Evolutionary conservation across 2,329 filamentous ascomycete genomes (phyloP), one percentile per base, ranked within the genome.

Genomic region (Fusarium illudens): DNA sequence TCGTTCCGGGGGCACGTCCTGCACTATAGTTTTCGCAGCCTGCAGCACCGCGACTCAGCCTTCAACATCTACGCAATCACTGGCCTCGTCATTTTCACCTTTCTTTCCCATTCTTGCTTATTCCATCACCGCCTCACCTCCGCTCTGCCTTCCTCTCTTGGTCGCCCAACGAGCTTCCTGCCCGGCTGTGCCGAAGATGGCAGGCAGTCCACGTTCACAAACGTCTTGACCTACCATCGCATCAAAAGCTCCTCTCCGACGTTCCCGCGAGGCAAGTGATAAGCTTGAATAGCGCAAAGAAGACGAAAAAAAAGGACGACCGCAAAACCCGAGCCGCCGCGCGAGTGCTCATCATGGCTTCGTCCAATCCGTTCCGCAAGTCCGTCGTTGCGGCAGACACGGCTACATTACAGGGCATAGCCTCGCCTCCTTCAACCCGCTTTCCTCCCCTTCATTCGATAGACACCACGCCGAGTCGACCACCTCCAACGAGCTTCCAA

Each of bases 291-390:
- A 39, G 64, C 48, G 54, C 33, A 57, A 61, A 60, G 39, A 49
- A 46, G 32, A 68, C 33, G 54, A 44, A 50, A 65, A 32, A 32
- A 15, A 44, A 68, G 34, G 33, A 58, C 60, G 27, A 58, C 64
- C 39, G 46, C 46, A 55, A 62, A 29, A 68, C 33, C 54, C 25
- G 52, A 68, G 56, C 30, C 6, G n/a, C 44, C 19, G 57, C 44
- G 54, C 60, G 29, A 55, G 37, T 48, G 50, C 44, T 57, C 49
- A 71, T 22, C 42, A 75, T 75, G 72, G 69, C 73, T 33, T 84
- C 75, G 79, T 85, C 77, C 42, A 87, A 87, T 68, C 84, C 84
- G 11, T 87, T 87, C 72, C 84, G 84, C 66, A 83, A 81, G 75
- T 69, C 65, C 32, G 62, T 72, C 42, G 17, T 68, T 68, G 44